A percentile compares a stretch with the other conserved stretches of the same genome.
phyloP scores from a whole-genome alignment of 2,329 filamentous ascomycete genomes.

The Lachnellula arida region DNA sequence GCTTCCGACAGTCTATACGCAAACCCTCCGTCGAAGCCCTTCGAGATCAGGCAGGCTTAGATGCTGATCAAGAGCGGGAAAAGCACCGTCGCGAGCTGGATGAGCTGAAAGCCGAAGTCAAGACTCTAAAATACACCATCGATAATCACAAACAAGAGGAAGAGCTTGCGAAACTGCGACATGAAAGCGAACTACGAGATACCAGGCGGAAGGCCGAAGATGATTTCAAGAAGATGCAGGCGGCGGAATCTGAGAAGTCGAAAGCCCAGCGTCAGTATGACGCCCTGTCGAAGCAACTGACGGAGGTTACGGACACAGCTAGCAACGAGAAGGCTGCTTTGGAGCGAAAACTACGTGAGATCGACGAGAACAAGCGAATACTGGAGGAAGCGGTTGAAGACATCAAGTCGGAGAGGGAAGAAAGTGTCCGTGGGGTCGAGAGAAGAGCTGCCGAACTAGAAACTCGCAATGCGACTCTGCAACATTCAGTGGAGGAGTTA shows the following conservation, averaged over 20 bases:
- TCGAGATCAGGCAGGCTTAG: conserved; percentile 46
- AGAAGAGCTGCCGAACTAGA: conserved; percentile 58
- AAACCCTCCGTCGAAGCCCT: conserved; percentile 51
- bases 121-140: conserved; percentile 81
- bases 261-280: conserved; percentile 48
- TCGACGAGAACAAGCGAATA: conserved; percentile 65
- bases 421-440: conserved; percentile 61
- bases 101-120: conserved; percentile 83
- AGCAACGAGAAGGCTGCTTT: conserved; percentile 58
- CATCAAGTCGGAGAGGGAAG: conserved; percentile 55
- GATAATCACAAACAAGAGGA: conserved; percentile 84
- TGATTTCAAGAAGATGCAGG: conserved; percentile 66
- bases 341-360: conserved; percentile 65
- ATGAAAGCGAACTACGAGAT: conserved; percentile 80
- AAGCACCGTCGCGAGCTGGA: conserved; percentile 49
- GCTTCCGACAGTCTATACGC: conserved; percentile 41
- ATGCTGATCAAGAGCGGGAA: conserved; percentile 23
- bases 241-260: conserved; percentile 51
- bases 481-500: conserved; percentile 48
- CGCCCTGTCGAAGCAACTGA: conserved; percentile 46
- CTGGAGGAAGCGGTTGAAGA: conserved; percentile 82
- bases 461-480: conserved; percentile 53
- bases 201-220: conserved; percentile 76
- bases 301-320: conserved; percentile 45
- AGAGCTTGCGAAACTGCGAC: conserved; percentile 71